Evolutionary conservation across 768 basidiomycete genomes (phyloP).

Genomic region (Lentinula detonsa): DNA sequence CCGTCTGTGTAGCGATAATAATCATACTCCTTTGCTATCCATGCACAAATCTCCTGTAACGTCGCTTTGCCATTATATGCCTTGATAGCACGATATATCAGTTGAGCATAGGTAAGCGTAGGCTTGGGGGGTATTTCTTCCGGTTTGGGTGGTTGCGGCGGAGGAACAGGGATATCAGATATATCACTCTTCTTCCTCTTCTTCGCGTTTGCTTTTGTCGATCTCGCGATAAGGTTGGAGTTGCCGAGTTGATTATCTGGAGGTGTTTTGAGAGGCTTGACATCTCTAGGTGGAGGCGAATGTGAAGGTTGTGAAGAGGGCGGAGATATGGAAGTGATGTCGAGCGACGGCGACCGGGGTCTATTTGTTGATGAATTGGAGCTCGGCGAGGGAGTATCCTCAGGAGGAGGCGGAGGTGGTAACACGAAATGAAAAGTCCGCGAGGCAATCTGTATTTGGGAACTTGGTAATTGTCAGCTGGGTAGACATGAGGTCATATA

Average conservation of each 20-base stretch:
- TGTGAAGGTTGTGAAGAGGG: conserved; percentile 76
- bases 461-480: conserved; percentile 39
- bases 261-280: conserved; percentile 20
- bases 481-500: conserved; percentile 6
- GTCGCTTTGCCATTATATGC: conserved; percentile 81
- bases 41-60: conserved; percentile 84
- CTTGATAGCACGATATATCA: conserved; percentile 87
- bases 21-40: conserved; percentile 85
- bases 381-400: conserved; percentile 77
- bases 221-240: conserved; percentile 51
- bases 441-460: conserved; percentile 95
- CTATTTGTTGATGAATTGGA: conserved; percentile 65
- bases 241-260: conserved; percentile 54
- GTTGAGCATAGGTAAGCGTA: conserved; percentile 82
- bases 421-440: conserved; percentile 96
- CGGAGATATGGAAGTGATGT: conserved; percentile 77
- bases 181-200: conserved; percentile 67
- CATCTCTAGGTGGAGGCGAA: conserved; percentile 50
- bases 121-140: conserved; percentile 87
- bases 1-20: conserved; percentile 86
- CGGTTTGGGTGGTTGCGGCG: conserved; percentile 42
- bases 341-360: conserved; percentile 74
- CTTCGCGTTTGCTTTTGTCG: conserved; percentile 35
- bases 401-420: conserved; percentile 77
- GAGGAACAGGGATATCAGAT: conserved; percentile 21